Evolutionary conservation across 495 filamentous ascomycete species (phyloP).

Genomic region (Podospora comata): DNA sequence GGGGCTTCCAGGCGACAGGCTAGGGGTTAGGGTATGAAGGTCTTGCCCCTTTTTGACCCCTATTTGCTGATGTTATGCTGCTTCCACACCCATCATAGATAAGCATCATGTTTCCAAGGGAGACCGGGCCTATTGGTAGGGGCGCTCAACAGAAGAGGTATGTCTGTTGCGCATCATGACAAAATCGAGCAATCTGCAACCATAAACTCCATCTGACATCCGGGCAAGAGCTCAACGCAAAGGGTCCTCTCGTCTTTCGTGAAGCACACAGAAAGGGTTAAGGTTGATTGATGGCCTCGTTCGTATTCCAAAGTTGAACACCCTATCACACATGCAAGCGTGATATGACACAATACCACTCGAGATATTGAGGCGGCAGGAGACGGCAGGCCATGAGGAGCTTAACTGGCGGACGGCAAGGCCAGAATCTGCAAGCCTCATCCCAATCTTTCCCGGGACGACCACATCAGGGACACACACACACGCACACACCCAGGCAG

Average conservation of each 20-base stretch:
- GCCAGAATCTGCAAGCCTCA: background rate
- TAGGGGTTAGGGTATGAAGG: background rate
- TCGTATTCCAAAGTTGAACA: background rate
- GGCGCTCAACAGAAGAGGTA: no score
- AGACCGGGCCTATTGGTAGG: no score
- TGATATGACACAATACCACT: background rate
- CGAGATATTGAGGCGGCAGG: background rate
- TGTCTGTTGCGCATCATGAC: no score
- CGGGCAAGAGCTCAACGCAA: background rate
- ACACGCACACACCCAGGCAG: background rate
- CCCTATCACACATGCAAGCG: background rate
- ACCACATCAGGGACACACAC: background rate
- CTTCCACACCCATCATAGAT: background rate
- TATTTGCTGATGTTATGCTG: background rate
- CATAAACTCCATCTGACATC: background rate
- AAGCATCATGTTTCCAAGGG: background rate
- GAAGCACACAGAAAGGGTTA: background rate
- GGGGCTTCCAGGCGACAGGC: background rate
- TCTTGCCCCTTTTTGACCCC: background rate
- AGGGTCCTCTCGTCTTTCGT: background rate
- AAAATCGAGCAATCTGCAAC: background rate
- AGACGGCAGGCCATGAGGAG: background rate
- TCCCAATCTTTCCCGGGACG: background rate
- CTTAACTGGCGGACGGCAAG: background rate
- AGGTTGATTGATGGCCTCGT: background rate